These are phyloP conservation scores for Pleurotus tuber-regium DNA, from an alignment of 768 basidiomycete genomes.

Conservation along the genomic window DNA sequence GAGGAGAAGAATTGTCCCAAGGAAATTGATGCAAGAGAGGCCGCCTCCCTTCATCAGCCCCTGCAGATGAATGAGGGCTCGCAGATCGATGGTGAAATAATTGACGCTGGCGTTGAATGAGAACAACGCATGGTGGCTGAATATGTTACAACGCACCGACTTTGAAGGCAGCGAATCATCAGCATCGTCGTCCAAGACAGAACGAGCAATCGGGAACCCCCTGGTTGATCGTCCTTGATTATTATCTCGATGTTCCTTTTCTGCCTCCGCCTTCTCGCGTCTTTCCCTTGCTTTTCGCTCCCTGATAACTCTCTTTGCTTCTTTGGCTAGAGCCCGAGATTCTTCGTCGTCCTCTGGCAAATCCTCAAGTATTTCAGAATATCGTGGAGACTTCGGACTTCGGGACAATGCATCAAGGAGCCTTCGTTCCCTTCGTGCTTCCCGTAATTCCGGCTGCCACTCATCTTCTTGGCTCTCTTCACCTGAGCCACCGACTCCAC, in stretches of 20 bases:
- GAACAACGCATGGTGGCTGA: background rate
- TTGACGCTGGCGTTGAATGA: background rate
- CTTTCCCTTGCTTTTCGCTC: constrained; percentile 16
- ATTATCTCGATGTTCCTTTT: constrained; percentile 8
- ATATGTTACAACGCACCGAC: constrained; percentile 12
- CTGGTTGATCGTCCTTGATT: constrained; percentile 18
- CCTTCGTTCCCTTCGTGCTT: background rate
- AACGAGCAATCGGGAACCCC: constrained; percentile 19
- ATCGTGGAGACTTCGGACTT: constrained; percentile 11
- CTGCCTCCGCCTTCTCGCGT: constrained; percentile 15
- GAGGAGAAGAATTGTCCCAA: too few relatives aligned
- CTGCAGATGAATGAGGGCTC: background rate
- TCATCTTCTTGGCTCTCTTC: constrained; percentile 20
- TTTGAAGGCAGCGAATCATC: constrained; percentile 1
- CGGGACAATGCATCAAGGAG: background rate
- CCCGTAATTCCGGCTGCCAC: constrained; percentile 16
- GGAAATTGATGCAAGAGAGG: too few relatives aligned
- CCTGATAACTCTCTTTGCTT: constrained; percentile 27
- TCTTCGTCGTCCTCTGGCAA: constrained; percentile 41
- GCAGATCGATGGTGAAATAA: background rate
- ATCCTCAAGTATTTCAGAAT: constrained; percentile 35
- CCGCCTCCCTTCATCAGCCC: too few relatives aligned
- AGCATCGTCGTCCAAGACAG: background rate
- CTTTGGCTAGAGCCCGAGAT: constrained; percentile 28
- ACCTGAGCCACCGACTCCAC: constrained; percentile 27